These are phyloP conservation scores for Geosmithia putterillii DNA, from an alignment of 2,329 filamentous ascomycete genomes.

Conservation along the genomic window DNA sequence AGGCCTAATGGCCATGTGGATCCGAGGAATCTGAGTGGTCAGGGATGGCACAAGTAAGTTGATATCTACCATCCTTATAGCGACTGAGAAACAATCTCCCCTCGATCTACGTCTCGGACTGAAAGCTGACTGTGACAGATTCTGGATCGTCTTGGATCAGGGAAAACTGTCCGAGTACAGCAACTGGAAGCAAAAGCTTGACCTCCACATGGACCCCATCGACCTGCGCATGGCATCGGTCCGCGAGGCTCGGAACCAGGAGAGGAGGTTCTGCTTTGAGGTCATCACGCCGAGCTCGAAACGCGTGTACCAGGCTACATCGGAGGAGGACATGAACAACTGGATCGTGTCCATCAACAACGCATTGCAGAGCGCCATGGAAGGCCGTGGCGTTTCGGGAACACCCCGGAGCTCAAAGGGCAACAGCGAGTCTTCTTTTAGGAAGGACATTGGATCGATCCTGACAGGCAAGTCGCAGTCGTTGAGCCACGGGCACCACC, in stretches of 20 bases:
- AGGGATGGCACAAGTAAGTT: conserved; percentile 94
- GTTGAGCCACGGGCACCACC: conserved; percentile 37
- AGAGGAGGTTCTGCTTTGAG: conserved; percentile 94
- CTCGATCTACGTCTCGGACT: background rate
- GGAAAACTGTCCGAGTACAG: conserved; percentile 96
- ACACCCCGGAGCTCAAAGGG: conserved; percentile 26
- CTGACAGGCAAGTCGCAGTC: conserved; percentile 85
- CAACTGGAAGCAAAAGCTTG: conserved; percentile 96
- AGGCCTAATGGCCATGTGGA: conserved; percentile 89
- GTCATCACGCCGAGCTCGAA: conserved; percentile 96
- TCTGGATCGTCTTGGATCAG: conserved; percentile 97
- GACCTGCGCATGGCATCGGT: conserved; percentile 96
- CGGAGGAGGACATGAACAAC: conserved; percentile 93
- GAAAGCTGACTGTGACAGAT: conserved; percentile 36
- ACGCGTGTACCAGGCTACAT: conserved; percentile 92
- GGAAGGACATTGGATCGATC: conserved; percentile 83
- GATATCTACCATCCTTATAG: background rate
- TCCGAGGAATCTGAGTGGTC: conserved; percentile 88
- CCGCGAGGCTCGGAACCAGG: conserved; percentile 85
- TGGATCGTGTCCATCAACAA: conserved; percentile 98
- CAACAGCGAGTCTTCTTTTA: conserved; percentile 43
- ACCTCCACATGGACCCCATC: conserved; percentile 96
- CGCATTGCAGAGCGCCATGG: conserved; percentile 88
- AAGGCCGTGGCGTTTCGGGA: conserved; percentile 55
- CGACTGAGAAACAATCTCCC: background rate